Base-by-base conservation (phyloP, 2,329 filamentous ascomycete genomes). In the Aspergillus sp. region DNA sequence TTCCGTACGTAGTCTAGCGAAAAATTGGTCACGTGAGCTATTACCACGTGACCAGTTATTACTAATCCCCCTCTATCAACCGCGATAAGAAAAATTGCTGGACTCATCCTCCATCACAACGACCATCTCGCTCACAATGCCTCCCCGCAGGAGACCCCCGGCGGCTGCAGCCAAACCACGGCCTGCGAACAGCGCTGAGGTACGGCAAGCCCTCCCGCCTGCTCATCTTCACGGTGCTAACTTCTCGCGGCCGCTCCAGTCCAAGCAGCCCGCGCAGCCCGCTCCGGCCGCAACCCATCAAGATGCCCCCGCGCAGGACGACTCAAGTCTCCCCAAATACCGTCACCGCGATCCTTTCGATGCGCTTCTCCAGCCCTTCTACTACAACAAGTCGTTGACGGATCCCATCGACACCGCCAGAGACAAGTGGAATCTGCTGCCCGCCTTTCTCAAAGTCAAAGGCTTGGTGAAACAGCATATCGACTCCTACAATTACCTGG, bases 401-500 rank as follows among this genome's bases (percentile, higher is more conserved):
- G 79, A 82, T 51, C 77, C 78, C 3, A 82, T 83, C 49, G 70
- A 80, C 39, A 82, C 78, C 1, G 78, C 76, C 16, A 66, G 63
- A 52, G 91, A 98, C 67, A 98, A 98, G 70, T 95, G 89, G 76
- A 94, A 96, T 58, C 71, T 98, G 26, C 66, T 98, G 16, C 93
- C 91, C 1, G 91, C 91, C n/a, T 98, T 98, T 60, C 68, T 98
- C 37, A 95, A 95, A 61, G 88, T 95, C 51, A 98, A 98, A 63
- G 88, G 88, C 36, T 69, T 95, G 36, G 88, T 95, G 33, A 95
- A 95, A 61, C 89, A 96, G 68, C 88, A 95, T 60, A 89, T 94
- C 54, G 93, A 98, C 66, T 96, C 91, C 15, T 98, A 93, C 71
- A 95, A 98, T 64, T 94, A 91, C 64, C 96, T 98, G 50, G 82